phyloP scores from a whole-genome alignment of 192 early-diverging fungal genomes.

The Dispira simplex region DNA sequence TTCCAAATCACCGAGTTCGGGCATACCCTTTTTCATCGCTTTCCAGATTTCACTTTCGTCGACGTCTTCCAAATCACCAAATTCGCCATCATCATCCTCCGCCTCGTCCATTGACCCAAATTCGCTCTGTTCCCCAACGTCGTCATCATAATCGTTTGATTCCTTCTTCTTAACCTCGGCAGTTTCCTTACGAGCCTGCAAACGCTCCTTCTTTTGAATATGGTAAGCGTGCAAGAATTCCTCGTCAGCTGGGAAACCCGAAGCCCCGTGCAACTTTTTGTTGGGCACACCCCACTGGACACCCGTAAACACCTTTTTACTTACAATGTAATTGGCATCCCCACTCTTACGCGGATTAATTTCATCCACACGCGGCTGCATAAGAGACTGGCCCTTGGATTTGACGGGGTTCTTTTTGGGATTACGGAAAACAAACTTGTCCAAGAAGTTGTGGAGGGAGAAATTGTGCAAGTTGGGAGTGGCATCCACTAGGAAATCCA shows the following conservation, averaged over 20 bases:
- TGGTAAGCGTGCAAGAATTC: conserved; percentile 28
- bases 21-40: conserved; percentile 8
- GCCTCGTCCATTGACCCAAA: conserved; percentile 22
- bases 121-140: conserved; percentile 27
- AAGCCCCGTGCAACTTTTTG: conserved; percentile 24
- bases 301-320: conserved; percentile 45
- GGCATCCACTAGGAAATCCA: conserved; percentile 10
- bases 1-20: neutral
- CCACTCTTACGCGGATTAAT: conserved; percentile 14
- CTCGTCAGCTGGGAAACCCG: conserved; percentile 18
- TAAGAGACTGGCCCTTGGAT: conserved; percentile 31
- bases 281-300: conserved; percentile 19
- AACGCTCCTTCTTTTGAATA: conserved; percentile 23
- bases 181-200: conserved; percentile 28
- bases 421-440: conserved; percentile 90
- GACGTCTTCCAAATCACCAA: conserved; percentile 34
- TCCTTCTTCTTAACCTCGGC: conserved; percentile 18
- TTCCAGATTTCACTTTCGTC: conserved; percentile 28
- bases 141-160: conserved; percentile 27
- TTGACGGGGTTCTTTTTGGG: conserved; percentile 63
- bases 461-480: conserved; percentile 77
- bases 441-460: conserved; percentile 84
- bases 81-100: conserved; percentile 28
- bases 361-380: conserved; percentile 30
- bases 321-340: conserved; percentile 33